Evolutionary conservation across 73 alveolate species (phyloP).

Genomic region (Tetrahymena borealis): DNA sequence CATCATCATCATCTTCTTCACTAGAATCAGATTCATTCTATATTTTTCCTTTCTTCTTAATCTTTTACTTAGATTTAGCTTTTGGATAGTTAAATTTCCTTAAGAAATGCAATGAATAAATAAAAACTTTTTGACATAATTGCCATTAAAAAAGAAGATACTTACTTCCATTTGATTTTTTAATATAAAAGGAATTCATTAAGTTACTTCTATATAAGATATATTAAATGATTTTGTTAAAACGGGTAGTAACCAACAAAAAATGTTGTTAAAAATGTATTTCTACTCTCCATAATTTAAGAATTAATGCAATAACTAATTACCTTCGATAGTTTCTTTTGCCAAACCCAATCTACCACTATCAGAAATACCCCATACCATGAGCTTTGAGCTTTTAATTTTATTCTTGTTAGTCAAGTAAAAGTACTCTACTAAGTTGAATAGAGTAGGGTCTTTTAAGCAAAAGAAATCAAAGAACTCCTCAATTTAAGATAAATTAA

Average conservation of each 20-base stretch:
- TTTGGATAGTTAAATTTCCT: background rate
- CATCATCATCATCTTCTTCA: background rate
- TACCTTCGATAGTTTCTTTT: background rate
- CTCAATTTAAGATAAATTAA: background rate
- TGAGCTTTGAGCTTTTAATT: background rate
- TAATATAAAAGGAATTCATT: too few relatives aligned
- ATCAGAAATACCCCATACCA: background rate
- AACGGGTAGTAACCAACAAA: too few relatives aligned
- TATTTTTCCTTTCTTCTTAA: background rate
- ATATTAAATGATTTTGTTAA: too few relatives aligned
- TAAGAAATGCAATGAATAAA: background rate
- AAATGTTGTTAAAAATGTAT: too few relatives aligned
- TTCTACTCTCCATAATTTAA: too few relatives aligned
- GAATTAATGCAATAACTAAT: background rate
- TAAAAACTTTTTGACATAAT: too few relatives aligned
- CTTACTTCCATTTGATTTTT: too few relatives aligned
- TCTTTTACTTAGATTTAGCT: background rate
- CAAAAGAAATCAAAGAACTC: background rate
- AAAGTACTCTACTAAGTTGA: conserved; percentile 1
- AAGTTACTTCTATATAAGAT: too few relatives aligned
- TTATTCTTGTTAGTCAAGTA: background rate
- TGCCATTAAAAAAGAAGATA: too few relatives aligned
- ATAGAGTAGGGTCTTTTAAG: background rate
- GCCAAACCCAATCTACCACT: background rate
- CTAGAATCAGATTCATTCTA: background rate